These are phyloP conservation scores for Amylostereum areolatum DNA, from an alignment of 1,284 basidiomycete species.

Conservation along the genomic window DNA sequence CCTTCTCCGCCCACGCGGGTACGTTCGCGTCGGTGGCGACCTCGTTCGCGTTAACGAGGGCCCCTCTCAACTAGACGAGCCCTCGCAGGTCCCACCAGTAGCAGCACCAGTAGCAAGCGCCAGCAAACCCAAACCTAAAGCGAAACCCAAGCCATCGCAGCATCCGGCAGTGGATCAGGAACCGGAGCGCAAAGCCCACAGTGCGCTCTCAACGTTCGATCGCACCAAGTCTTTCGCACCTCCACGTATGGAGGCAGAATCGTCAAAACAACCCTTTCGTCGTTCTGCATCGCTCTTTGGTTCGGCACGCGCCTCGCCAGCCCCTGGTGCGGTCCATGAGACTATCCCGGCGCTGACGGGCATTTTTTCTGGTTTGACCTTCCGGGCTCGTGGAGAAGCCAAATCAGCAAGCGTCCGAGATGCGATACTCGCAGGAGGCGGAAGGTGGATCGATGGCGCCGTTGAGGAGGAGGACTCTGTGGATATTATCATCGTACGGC, in stretches of 20 bases:
- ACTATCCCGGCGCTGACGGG: neutral
- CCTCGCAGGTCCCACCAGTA: constrained; percentile 4
- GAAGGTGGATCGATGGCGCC: constrained; percentile 33
- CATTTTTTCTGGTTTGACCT: constrained; percentile 47
- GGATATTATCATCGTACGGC: constrained; percentile 61
- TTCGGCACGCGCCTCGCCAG: constrained; percentile 1
- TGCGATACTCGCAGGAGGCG: constrained; percentile 56
- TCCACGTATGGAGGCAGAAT: constrained; percentile 17
- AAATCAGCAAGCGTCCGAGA: constrained; percentile 43
- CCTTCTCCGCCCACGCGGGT: constrained; percentile 59
- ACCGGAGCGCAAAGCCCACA: constrained; percentile 17
- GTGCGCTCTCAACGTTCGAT: constrained; percentile 49
- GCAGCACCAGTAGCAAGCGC: constrained; percentile 8
- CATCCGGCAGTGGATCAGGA: constrained; percentile 5
- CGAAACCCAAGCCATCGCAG: constrained; percentile 14
- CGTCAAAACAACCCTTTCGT: constrained; percentile 42
- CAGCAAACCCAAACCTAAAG: constrained; percentile 10
- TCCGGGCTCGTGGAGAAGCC: constrained; percentile 62
- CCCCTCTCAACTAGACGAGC: neutral
- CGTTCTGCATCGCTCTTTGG: constrained; percentile 19
- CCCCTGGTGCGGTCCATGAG: neutral
- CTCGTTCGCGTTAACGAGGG: constrained; percentile 45
- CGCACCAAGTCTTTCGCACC: constrained; percentile 55
- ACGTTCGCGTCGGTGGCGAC: constrained; percentile 47
- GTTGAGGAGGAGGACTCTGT: constrained; percentile 41